A percentile compares a stretch with the other conserved stretches of the same genome.
phyloP scores from a whole-genome alignment of 768 basidiomycete genomes.

The Lyophyllum semitale region DNA sequence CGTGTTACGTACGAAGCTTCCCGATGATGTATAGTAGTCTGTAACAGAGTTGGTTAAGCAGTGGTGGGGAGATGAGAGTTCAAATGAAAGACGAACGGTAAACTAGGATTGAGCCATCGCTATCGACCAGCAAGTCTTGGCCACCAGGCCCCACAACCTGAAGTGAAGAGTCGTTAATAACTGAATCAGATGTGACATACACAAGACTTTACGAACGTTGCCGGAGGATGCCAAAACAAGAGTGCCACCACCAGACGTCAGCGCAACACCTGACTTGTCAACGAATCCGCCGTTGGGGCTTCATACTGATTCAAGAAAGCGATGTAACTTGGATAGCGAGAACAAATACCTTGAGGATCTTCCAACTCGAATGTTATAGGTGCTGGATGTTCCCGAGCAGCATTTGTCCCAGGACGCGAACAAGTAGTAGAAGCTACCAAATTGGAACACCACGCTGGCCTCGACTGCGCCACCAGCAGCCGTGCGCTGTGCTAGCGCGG shows the following conservation, averaged over 20 bases:
- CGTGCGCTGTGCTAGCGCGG: conserved; percentile 43
- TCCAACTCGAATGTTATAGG: conserved; percentile 63
- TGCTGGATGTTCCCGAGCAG: conserved; percentile 51
- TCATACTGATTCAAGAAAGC: not conserved
- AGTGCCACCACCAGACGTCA: conserved; percentile 53
- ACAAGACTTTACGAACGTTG: conserved; percentile 33
- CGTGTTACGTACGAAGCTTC: conserved; percentile 37
- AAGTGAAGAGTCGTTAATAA: not conserved
- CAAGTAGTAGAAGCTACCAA: conserved; percentile 51
- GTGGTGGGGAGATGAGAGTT: not conserved
- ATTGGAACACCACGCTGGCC: conserved; percentile 47
- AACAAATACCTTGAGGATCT: conserved; percentile 39
- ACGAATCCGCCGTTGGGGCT: conserved; percentile 48
- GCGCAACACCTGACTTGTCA: conserved; percentile 45
- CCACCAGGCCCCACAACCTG: conserved; percentile 58
- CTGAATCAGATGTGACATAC: conserved; percentile 15
- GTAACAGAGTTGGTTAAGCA: not conserved
- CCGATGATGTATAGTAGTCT: conserved; percentile 54
- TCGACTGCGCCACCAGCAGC: conserved; percentile 49
- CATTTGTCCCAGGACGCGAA: conserved; percentile 60
- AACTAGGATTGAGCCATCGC: conserved; percentile 46
- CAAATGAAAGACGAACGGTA: conserved; percentile 41
- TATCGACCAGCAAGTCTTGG: conserved; percentile 47
- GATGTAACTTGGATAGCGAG: not conserved
- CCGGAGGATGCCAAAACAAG: conserved; percentile 31